phyloP scores from a whole-genome alignment of 768 basidiomycete species.

The Lactarius vividus region DNA sequence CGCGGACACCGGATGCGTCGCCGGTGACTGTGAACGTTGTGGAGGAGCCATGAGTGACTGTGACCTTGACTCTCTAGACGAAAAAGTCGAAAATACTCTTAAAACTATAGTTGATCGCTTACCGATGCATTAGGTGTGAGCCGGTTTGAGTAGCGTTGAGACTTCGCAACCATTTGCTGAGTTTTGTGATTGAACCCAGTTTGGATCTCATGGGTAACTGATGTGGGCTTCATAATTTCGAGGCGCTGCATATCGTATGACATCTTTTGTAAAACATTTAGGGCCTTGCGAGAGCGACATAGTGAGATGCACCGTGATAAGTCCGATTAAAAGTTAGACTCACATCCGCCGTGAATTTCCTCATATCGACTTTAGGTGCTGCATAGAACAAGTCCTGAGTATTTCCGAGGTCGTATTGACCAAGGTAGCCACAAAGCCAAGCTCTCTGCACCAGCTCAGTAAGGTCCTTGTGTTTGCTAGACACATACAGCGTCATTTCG shows the following conservation, averaged over 20 bases:
- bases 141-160: conserved; percentile 21
- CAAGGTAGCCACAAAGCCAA: conserved; percentile 39
- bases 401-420: conserved; percentile 36
- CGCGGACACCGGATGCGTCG: conserved; percentile 15
- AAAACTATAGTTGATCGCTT: background rate
- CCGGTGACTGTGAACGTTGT: conserved; percentile 31
- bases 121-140: background rate
- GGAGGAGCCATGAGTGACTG: conserved; percentile 24
- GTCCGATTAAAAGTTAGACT: conserved; percentile 11
- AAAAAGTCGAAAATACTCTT: background rate
- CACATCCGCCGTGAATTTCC: conserved; percentile 38
- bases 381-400: conserved; percentile 42
- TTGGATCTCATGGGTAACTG: conserved; percentile 16
- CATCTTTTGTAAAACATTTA: conserved; percentile 18
- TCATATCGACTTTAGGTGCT: conserved; percentile 46
- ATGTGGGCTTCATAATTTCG: conserved; percentile 16
- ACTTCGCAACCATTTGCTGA: conserved; percentile 18
- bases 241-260: conserved; percentile 15
- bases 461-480: conserved; percentile 21
- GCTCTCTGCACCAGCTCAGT: conserved; percentile 30
- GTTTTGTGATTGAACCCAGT: conserved; percentile 16
- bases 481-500: conserved; percentile 21
- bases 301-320: conserved; percentile 1
- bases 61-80: conserved; percentile 29
- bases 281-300: conserved; percentile 1